These are phyloP conservation scores for Parascedosporium putredinis DNA, from an alignment of 2,329 filamentous ascomycete genomes.

Conservation along the genomic window DNA sequence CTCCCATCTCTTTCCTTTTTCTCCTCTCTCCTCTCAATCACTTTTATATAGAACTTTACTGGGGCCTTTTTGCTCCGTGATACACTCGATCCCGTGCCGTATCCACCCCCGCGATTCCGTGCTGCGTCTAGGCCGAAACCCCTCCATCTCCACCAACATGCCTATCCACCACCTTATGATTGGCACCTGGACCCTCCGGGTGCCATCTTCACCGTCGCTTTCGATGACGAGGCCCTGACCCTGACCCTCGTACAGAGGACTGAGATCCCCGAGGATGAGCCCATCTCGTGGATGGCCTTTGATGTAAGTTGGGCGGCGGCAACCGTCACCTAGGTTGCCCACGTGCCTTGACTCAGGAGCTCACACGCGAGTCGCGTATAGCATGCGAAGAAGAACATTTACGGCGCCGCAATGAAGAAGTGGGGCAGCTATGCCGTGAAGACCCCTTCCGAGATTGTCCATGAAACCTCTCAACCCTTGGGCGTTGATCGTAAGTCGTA, in stretches of 20 bases:
- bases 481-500: constrained; percentile 57
- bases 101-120: not conserved
- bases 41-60: no score
- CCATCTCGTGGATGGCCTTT: constrained; percentile 91
- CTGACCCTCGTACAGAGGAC: constrained; percentile 70
- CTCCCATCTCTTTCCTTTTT: not conserved
- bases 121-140: not conserved
- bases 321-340: not conserved
- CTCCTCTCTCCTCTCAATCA: no score
- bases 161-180: constrained; percentile 80
- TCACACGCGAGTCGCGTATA: constrained; percentile 22
- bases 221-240: constrained; percentile 71
- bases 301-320: constrained; percentile 44
- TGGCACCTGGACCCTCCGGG: constrained; percentile 83
- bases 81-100: not conserved
- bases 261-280: constrained; percentile 70
- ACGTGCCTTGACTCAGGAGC: not conserved
- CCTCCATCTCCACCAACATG: constrained; percentile 43
- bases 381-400: constrained; percentile 75
- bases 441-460: constrained; percentile 64
- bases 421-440: constrained; percentile 76
- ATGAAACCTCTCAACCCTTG: constrained; percentile 65
- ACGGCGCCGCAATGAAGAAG: constrained; percentile 88
- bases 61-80: not conserved
- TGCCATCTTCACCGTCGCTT: constrained; percentile 80